Base-by-base conservation (phyloP, 768 basidiomycete genomes). In the Filobasidium floriforme region DNA sequence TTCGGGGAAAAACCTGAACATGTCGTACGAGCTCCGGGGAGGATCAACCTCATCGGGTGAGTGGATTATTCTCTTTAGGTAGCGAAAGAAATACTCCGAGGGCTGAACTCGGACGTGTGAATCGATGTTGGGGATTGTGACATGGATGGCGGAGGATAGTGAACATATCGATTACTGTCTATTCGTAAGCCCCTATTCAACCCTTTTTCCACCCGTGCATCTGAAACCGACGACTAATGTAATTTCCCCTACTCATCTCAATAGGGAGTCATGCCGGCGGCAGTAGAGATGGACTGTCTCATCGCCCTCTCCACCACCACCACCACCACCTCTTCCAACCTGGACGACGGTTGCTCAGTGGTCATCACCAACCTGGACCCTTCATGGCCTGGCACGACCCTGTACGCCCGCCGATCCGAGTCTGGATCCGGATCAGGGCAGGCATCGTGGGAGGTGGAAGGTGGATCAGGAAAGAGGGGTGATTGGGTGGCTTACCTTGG, bases 361-460 rank as follows among this genome's bases (percentile, higher is more conserved):
- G 60, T 62, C 40, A 32, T 65, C 59, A 9, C 59, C 46, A 44
- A 43, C 59, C 32, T 69, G 62, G 41, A 43, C 24, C n/a, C 66
- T 62, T 28, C 29, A n/a, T 63, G 59, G 59, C 28, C 61, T 44
- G 29, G 49, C 46, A 15, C 54, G 51, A 82, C 51, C 49, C 51
- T 59, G 41, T 29, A 69, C 2, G 82, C 81, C 19, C 80, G 66
- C 78, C 78, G 15, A 82, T 83, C 68, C 76, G 29, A 68, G 83
- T 87, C 72, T 87, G 83, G 32, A 37, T 37, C 32, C 4, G 32
- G 32, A 9, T 37, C 41, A 80, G 82, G 41, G 83, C 86, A n/a
- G n/a, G n/a, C n/a, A n/a, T n/a, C 69, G 78, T 90, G 41, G 80
- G 87, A 60, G 92, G 90, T 90, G 89, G 89, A 73, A 90, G 87